Base-by-base conservation (phyloP, 1,284 basidiomycete genomes). In the Lentinus polychrous region DNA sequence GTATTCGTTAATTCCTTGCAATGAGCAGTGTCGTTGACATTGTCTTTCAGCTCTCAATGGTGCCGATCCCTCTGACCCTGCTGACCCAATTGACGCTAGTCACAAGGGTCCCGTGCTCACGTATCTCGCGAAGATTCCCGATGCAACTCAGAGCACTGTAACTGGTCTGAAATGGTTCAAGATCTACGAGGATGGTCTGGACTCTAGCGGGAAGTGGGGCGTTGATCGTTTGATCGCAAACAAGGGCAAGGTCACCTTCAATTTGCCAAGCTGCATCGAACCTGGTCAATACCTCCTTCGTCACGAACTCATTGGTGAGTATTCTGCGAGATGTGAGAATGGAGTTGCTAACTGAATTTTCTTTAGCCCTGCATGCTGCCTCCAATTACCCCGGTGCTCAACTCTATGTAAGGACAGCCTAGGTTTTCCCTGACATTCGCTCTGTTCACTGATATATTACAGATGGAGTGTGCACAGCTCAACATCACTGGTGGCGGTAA, bases 101-200 rank as follows among this genome's bases (percentile, higher is more conserved):
- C 78, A 80, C 63, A 74, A 79, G 50, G 66, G 77, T 6, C 78
- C 77, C 14, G 63, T 78, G 12, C 66, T 79, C 10, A 68, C 72
- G 3, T 81, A 79, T 58, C 68, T 80, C 11, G 75, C 76, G 0
- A 62, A 73, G 50, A 66, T 78, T 11, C 63, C 67, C 20, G 63
- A 64, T 46, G 75, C 76, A 1, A 68, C 66, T 0, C 73, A 76
- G 52, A 60, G 66, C 22, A 55, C 49, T 17, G 75, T 78, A 2
- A 77, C 76, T 7, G 76, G 76, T 17, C 61, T 80, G 14, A 62
- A 75, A 38, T 77, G 76, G 75, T 78, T 78, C 66, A 79, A 78
- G 62, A 69, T 71, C 45, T 67, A 59, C 52, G 62, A 78, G 50
- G 75, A 76, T 47, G 75, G 73, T 5, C 61, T 68, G 43, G 57